Evolutionary conservation across 163 green algal species (phyloP).

Genomic region (Volvox carteri): DNA sequence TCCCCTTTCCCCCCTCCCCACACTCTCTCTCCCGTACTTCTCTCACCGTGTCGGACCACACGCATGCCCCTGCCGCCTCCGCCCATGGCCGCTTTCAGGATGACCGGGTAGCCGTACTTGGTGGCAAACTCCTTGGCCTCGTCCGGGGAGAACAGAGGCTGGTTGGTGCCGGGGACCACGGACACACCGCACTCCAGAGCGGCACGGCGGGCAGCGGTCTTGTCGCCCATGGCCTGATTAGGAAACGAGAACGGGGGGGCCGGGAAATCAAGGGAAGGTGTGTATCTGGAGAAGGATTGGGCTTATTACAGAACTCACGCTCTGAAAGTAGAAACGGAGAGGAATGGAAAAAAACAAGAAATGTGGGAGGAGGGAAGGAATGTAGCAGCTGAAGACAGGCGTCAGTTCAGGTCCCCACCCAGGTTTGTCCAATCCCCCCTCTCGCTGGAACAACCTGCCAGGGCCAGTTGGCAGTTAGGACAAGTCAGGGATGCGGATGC

Average conservation of each 20-base stretch:
- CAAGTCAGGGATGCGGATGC: too few species aligned
- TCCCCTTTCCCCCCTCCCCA: neutral
- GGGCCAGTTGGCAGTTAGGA: too few species aligned
- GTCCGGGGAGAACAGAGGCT: conserved; percentile 76
- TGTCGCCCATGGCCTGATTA: conserved; percentile 89
- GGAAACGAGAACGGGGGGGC: neutral
- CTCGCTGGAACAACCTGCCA: too few species aligned
- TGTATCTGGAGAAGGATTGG: too few species aligned
- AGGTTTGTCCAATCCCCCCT: too few species aligned
- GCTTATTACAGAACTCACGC: too few species aligned
- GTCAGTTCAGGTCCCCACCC: too few species aligned
- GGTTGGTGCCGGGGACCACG: conserved; percentile 89
- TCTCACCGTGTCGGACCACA: conserved; percentile 14
- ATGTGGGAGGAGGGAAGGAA: neutral
- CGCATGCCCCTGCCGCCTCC: conserved; percentile 94
- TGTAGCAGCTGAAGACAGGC: neutral
- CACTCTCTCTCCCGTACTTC: neutral
- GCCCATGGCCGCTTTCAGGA: conserved; percentile 96
- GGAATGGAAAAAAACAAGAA: too few species aligned
- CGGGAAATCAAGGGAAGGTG: neutral
- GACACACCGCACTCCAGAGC: conserved; percentile 88
- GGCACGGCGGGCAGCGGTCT: conserved; percentile 85
- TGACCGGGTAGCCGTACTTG: conserved; percentile 90
- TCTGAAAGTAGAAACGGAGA: too few species aligned
- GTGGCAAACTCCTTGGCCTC: conserved; percentile 86